Evolutionary conservation across 1,284 basidiomycete species (phyloP).

Genomic region (Malassezia yamatoensis): DNA sequence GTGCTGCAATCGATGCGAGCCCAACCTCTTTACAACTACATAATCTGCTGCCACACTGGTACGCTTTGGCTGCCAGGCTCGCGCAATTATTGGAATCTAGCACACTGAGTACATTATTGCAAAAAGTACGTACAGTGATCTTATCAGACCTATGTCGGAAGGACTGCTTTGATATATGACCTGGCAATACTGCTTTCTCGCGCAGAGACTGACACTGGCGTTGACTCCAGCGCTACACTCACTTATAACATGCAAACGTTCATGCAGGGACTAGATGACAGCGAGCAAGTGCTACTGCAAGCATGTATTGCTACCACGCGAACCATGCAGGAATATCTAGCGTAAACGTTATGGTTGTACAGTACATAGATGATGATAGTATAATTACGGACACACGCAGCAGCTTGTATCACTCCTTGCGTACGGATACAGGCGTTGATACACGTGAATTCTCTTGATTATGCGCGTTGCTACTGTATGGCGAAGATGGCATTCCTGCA

Average conservation of each 20-base stretch:
- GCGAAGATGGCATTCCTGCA: background rate
- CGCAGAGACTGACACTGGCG: background rate
- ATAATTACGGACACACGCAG: background rate
- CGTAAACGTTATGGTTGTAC: conserved; percentile 1
- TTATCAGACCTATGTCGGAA: conserved; percentile 33
- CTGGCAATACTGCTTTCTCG: conserved; percentile 22
- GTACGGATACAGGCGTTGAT: conserved; percentile 6
- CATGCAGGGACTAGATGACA: conserved; percentile 16
- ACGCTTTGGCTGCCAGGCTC: conserved; percentile 37
- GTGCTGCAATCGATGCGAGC: conserved; percentile 38
- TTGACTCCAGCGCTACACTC: background rate
- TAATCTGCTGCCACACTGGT: conserved; percentile 37
- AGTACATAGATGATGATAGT: background rate
- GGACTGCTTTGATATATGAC: conserved; percentile 33
- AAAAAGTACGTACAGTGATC: conserved; percentile 15
- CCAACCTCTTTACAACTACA: conserved; percentile 34
- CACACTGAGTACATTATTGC: conserved; percentile 26
- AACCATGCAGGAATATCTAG: conserved; percentile 15
- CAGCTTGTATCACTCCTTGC: background rate
- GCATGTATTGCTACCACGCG: conserved; percentile 8
- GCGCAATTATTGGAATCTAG: conserved; percentile 38
- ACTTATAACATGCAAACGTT: conserved; percentile 15
- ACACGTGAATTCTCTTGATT: background rate
- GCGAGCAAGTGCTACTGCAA: conserved; percentile 9
- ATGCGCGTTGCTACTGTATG: too few species aligned